These are phyloP conservation scores for Plasmopara muralis DNA, from an alignment of 352 stramenopile species.

Conservation along the genomic window DNA sequence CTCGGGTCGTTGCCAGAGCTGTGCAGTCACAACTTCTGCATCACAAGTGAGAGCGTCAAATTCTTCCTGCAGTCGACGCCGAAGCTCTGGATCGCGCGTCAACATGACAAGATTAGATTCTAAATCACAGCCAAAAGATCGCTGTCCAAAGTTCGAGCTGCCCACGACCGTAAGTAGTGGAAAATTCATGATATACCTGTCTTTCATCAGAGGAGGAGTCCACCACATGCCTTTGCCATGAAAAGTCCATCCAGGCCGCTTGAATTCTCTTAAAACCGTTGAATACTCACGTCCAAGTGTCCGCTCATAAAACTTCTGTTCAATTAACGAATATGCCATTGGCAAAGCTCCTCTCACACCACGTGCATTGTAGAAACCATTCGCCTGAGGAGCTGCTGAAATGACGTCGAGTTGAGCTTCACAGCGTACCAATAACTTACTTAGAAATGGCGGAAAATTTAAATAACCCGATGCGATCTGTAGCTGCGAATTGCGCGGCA, in stretches of 20 bases:
- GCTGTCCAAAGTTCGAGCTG: conserved; percentile 75
- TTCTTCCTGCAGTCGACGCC: conserved; percentile 39
- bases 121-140: conserved; percentile 68
- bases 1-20: conserved; percentile 55
- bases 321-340: conserved; percentile 80
- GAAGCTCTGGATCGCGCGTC: conserved; percentile 45
- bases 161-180: conserved; percentile 56
- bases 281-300: conserved; percentile 30
- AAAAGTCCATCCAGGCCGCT: conserved; percentile 66
- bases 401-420: conserved; percentile 48
- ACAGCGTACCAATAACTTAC: conserved; percentile 39
- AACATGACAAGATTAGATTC: conserved; percentile 70
- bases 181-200: conserved; percentile 5
- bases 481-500: conserved; percentile 41
- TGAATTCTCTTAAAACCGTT: conserved; percentile 61
- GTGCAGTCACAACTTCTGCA: conserved; percentile 51
- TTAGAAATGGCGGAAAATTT: conserved; percentile 71
- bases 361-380: conserved; percentile 65
- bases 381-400: conserved; percentile 55
- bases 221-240: conserved; percentile 85
- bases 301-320: conserved; percentile 69
- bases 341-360: conserved; percentile 69
- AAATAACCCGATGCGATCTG: conserved; percentile 75
- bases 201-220: conserved; percentile 20
- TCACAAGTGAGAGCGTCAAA: conserved; percentile 41